A percentile compares a stretch with the other conserved stretches of the same genome.
Evolutionary conservation across 2,329 filamentous ascomycete species (phyloP).

Genomic region (Pseudogymnoascus sp.): DNA sequence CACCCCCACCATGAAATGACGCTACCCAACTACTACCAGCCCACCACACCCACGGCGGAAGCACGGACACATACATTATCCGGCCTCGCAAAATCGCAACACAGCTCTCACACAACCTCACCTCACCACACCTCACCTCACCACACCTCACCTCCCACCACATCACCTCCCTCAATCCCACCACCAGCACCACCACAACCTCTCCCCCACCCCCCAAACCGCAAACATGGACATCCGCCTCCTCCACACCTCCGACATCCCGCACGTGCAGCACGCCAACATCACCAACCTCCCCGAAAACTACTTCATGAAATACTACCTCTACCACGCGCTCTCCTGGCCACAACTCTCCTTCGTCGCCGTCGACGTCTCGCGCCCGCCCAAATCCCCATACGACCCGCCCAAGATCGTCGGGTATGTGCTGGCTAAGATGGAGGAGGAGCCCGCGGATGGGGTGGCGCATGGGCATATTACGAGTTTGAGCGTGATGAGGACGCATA

Average conservation of each 20-base stretch:
- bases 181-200: background rate
- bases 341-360: conserved; percentile 95
- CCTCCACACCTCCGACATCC: conserved; percentile 74
- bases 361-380: conserved; percentile 77
- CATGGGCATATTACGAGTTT: conserved; percentile 96
- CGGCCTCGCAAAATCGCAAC: background rate
- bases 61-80: background rate
- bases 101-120: background rate
- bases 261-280: conserved; percentile 94
- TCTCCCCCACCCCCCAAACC: conserved; percentile 12
- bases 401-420: conserved; percentile 98
- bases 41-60: background rate
- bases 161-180: background rate
- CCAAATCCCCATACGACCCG: conserved; percentile 73
- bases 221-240: conserved; percentile 80
- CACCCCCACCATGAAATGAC: background rate
- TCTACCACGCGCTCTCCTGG: conserved; percentile 98
- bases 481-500: conserved; percentile 92
- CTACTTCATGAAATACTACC: conserved; percentile 99
- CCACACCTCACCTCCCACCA: too few species aligned
- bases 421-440: conserved; percentile 99
- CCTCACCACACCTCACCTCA: background rate
- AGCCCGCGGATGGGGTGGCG: conserved; percentile 79
- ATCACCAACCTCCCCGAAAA: conserved; percentile 98
- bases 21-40: background rate